Conservation (phyloP, 176 grass and related monocot species). For the Musa beccarii region DNA sequence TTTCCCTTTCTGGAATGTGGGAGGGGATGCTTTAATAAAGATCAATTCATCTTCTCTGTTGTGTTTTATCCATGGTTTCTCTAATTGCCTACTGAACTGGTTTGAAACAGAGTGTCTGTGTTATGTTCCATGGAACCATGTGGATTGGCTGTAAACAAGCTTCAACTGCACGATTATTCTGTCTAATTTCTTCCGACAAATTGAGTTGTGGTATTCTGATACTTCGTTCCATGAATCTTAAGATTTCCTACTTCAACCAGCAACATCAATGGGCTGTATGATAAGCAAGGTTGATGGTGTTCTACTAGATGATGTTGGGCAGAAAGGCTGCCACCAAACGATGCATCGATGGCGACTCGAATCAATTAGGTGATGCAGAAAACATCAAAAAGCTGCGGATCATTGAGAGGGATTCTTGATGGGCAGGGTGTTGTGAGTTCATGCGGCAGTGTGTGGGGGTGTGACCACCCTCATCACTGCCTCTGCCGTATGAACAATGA, state of each 20-base stretch:
- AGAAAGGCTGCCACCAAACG: not conserved
- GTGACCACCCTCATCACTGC: not conserved
- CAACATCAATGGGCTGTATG: not conserved
- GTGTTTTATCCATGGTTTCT: not conserved
- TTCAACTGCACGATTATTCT: not conserved
- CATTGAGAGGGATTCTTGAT: not conserved
- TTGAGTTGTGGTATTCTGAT: not conserved
- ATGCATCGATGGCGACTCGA: not conserved
- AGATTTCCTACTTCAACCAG: too few species aligned
- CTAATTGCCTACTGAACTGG: not conserved
- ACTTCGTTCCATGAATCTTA: too few species aligned
- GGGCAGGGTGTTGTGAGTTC: not conserved
- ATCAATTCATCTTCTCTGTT: not conserved
- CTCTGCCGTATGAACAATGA: not conserved
- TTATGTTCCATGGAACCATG: not conserved
- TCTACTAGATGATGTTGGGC: not conserved
- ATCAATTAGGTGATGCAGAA: not conserved
- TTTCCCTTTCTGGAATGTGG: constrained; percentile 24
- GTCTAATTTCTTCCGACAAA: not conserved
- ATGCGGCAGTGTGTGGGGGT: too few species aligned
- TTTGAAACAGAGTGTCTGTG: not conserved
- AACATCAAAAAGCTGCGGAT: not conserved
- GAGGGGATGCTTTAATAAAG: constrained; percentile 20
- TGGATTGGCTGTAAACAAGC: not conserved
- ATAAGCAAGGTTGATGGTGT: too few species aligned